Evolutionary conservation across 2,329 filamentous ascomycete genomes (phyloP).

Genomic region (Diaporthe velutina): DNA sequence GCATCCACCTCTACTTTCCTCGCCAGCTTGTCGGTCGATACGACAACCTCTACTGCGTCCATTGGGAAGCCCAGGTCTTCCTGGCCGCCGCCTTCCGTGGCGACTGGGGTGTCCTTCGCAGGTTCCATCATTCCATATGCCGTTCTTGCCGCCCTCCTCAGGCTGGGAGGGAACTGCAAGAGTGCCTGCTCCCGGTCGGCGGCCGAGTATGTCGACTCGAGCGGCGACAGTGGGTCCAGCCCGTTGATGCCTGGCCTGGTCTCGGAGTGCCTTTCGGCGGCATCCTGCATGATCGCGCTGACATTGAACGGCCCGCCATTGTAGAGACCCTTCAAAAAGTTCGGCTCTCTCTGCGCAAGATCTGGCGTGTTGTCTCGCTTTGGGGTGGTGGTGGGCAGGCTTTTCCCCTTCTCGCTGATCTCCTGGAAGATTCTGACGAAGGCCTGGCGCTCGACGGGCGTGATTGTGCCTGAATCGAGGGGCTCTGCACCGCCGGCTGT

Average conservation of each 20-base stretch:
- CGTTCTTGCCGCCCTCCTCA: constrained; percentile 54
- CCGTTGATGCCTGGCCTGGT: constrained; percentile 33
- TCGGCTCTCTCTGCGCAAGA: constrained; percentile 26
- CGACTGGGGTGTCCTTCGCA: constrained; percentile 35
- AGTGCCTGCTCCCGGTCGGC: constrained; percentile 52
- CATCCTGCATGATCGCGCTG: constrained; percentile 46
- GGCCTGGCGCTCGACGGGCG: constrained; percentile 62
- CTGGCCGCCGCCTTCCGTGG: constrained; percentile 29
- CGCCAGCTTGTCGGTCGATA: constrained; percentile 38
- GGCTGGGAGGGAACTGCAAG: constrained; percentile 54
- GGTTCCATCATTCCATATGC: constrained; percentile 52
- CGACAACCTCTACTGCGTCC: constrained; percentile 46
- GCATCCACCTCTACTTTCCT: constrained; percentile 55
- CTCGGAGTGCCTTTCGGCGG: constrained; percentile 38
- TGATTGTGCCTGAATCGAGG: constrained; percentile 63
- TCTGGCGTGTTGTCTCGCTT: constrained; percentile 37
- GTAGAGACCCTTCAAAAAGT: constrained; percentile 25
- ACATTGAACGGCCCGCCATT: constrained; percentile 41
- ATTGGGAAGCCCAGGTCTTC: background rate
- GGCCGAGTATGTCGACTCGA: constrained; percentile 43
- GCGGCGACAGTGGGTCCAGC: constrained; percentile 40
- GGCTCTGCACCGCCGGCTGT: constrained; percentile 41
- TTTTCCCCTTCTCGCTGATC: constrained; percentile 56
- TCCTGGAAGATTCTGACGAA: constrained; percentile 70
- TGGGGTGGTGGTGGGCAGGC: constrained; percentile 44